Evolutionary conservation across 2,329 filamentous ascomycete genomes (phyloP).

Genomic region (Alternaria triticina): DNA sequence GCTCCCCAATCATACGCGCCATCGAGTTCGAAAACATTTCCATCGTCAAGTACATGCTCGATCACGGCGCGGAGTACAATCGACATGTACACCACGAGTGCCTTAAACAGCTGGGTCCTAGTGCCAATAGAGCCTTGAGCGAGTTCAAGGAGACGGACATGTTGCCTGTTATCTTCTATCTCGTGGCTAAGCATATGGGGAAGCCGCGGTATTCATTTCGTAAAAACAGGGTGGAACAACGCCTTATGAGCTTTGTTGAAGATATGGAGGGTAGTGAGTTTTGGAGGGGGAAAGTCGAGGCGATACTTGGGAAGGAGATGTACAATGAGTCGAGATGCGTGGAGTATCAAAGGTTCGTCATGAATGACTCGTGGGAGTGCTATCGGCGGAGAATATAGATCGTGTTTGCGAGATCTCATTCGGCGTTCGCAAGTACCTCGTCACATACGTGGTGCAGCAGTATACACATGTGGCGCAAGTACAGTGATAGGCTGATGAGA

Average conservation of each 20-base stretch:
- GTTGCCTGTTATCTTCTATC: neutral
- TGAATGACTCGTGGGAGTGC: neutral
- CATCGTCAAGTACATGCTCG: neutral
- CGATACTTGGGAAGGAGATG: neutral
- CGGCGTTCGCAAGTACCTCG: neutral
- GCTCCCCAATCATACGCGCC: neutral
- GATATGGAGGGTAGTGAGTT: neutral
- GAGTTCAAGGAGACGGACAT: neutral
- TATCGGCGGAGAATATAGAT: neutral
- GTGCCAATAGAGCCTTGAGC: neutral
- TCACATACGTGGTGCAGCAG: neutral
- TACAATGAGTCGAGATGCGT: neutral
- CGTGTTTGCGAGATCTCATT: neutral
- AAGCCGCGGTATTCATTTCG: neutral
- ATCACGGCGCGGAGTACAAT: neutral
- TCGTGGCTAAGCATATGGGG: neutral
- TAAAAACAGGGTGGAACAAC: neutral
- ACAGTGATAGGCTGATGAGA: neutral
- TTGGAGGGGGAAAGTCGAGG: neutral
- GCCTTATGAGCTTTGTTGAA: neutral
- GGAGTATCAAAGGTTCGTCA: neutral
- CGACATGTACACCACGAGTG: neutral
- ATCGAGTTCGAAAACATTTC: neutral
- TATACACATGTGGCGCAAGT: neutral
- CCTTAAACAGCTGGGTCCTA: neutral